Base-by-base conservation (phyloP, 352 stramenopile species). In the Pythium aristosporum region DNA sequence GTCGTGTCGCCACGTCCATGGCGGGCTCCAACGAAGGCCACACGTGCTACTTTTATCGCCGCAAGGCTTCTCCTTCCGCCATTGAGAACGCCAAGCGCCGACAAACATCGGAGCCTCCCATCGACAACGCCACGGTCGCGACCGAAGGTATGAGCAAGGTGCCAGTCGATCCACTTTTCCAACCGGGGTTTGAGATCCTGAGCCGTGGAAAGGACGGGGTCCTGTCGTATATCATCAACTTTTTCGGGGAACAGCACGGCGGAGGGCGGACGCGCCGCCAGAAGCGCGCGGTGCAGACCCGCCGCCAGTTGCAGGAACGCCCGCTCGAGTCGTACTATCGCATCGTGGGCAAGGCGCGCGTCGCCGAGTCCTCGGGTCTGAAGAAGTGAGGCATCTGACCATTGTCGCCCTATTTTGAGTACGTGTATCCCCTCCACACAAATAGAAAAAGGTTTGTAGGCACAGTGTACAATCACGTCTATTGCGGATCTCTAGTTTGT, bases 11-110 rank as follows among this genome's bases (percentile, higher is more conserved):
- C 15, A 98, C 91, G 30, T 97, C 87, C 2, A 98, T 99, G 95
- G 90, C 96, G 52, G 97, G 97, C 6, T 99, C 95, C 1, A 97
- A 88, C 67, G 97, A 99, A 73, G 85, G 89, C 10, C 97, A 99
- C 65, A 97, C 87, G 47, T 98, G 96, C 63, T 99, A 99, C 76
- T 97, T 99, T 64, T 99, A 99, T 80, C 79, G 80, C 43, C 80
- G 81, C 25, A 37, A 65, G 57, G 39, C 69, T 28, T 49, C 74
- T 57, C 20, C 30, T 37, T n/a, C 39, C n/a, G 37, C 67, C 36
- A 70, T 58, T 28, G 50, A 67, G 39, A 60, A 65, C 11, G 48
- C 55, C 21, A 76, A 73, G 43, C 60, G 65, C 47, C 52, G 55
- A 54, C 46, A 48, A 67, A 61, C 48, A 13, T 34, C 39, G 11